Conservation (phyloP, 108 stramenopile genomes). For the Thalassiosira profunda region DNA sequence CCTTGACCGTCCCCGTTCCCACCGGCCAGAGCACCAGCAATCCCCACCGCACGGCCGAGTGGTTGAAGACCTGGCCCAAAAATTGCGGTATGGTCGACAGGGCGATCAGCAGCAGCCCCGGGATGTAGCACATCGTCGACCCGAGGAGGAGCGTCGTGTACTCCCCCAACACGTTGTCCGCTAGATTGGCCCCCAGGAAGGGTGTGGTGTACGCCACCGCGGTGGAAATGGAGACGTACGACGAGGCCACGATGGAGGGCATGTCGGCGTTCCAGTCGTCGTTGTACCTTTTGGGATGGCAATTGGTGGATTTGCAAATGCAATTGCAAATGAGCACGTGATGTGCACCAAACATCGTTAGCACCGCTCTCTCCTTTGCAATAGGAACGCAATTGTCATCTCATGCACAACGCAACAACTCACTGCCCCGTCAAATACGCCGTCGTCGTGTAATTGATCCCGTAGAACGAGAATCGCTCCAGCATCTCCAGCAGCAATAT, state of each 20-base stretch:
- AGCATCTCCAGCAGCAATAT: slow-evolving; percentile 85
- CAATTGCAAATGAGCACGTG: background rate
- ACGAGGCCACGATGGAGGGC: slow-evolving; percentile 64
- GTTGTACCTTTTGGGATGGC: slow-evolving; percentile 49
- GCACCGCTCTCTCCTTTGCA: background rate
- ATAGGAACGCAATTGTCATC: background rate
- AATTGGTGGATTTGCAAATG: too few species aligned
- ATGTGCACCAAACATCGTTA: background rate
- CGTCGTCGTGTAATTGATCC: slow-evolving; percentile 86
- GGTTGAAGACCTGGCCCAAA: slow-evolving; percentile 73
- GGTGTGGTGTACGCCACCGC: slow-evolving; percentile 90
- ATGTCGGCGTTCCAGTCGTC: slow-evolving; percentile 79
- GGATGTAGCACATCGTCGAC: slow-evolving; percentile 68
- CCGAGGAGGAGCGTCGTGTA: slow-evolving; percentile 75
- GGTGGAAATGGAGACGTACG: slow-evolving; percentile 75
- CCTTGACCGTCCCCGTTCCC: slow-evolving; percentile 89
- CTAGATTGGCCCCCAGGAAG: slow-evolving; percentile 80
- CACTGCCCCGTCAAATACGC: slow-evolving; percentile 79
- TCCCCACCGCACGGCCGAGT: slow-evolving; percentile 50
- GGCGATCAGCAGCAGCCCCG: slow-evolving; percentile 77
- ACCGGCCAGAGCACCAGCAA: slow-evolving; percentile 80
- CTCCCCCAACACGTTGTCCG: slow-evolving; percentile 82
- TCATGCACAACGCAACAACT: slow-evolving; percentile 8
- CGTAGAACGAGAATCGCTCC: slow-evolving; percentile 87
- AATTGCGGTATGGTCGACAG: slow-evolving; percentile 69